phyloP scores from a whole-genome alignment of 805 yeast species.

The Wickerhamiella australiensis region DNA sequence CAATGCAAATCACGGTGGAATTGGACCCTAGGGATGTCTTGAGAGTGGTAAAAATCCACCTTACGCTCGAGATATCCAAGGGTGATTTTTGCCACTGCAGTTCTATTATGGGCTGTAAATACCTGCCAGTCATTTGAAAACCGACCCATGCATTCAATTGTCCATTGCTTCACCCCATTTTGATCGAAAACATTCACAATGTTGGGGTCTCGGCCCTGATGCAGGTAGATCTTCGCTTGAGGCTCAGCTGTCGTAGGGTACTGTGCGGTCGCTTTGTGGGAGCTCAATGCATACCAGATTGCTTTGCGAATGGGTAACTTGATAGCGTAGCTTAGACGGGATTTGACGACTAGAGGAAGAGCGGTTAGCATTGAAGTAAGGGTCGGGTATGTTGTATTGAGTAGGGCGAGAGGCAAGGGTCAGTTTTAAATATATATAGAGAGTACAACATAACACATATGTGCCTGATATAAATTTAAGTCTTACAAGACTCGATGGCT shows the following conservation, averaged over 20 bases:
- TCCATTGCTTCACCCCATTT: conserved; percentile 36
- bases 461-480: background rate
- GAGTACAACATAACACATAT: background rate
- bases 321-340: background rate
- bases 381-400: background rate
- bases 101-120: conserved; percentile 34
- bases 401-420: background rate
- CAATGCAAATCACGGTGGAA: conserved; percentile 30
- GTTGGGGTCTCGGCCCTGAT: conserved; percentile 36
- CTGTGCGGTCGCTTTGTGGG: background rate
- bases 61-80: conserved; percentile 25
- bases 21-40: conserved; percentile 33
- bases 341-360: background rate
- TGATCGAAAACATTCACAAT: conserved; percentile 40
- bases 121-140: conserved; percentile 44
- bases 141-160: conserved; percentile 41
- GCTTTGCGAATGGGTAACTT: background rate
- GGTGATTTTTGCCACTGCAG: conserved; percentile 41
- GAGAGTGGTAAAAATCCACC: conserved; percentile 30
- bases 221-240: conserved; percentile 29
- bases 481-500: background rate
- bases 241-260: background rate
- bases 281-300: background rate
- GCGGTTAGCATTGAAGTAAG: background rate
- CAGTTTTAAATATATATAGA: background rate